These are phyloP conservation scores for Ustilago hordei DNA, from an alignment of 1,284 basidiomycete genomes.

Conservation along the genomic window DNA sequence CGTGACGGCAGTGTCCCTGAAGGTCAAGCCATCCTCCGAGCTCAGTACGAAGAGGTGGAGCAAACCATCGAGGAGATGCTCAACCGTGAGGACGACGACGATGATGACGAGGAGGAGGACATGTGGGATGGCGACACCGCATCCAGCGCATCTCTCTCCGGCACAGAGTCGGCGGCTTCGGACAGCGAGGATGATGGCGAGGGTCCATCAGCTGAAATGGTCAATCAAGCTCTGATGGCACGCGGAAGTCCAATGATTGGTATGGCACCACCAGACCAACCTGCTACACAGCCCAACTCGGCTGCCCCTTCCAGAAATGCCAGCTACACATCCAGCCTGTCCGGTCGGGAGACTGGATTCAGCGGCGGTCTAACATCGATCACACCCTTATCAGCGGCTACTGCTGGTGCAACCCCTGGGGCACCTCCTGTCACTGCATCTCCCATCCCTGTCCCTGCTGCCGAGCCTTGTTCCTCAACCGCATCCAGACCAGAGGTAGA, in stretches of 20 bases:
- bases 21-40: constrained; percentile 95
- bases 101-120: constrained; percentile 63
- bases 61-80: constrained; percentile 80
- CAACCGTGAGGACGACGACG: constrained; percentile 67
- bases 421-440: constrained; percentile 5
- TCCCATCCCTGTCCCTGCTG: constrained; percentile 5
- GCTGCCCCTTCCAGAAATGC: constrained; percentile 30
- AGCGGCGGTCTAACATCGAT: constrained; percentile 33
- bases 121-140: constrained; percentile 45
- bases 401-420: neutral
- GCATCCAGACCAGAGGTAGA: constrained; percentile 20
- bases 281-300: constrained; percentile 34
- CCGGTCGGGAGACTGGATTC: constrained; percentile 28
- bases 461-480: constrained; percentile 3
- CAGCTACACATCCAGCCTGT: constrained; percentile 31
- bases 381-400: constrained; percentile 19
- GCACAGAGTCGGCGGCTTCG: constrained; percentile 37
- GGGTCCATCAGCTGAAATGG: constrained; percentile 40
- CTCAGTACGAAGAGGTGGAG: constrained; percentile 95
- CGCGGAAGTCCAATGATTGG: constrained; percentile 40
- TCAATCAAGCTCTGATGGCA: constrained; percentile 45
- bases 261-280: constrained; percentile 35
- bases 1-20: constrained; percentile 86
- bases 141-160: constrained; percentile 42
- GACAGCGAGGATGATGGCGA: constrained; percentile 45